Percentiles rank a stretch among this genome's conserved stretches.
phyloP scores from a whole-genome alignment of 768 basidiomycete species.

The Termitomyces sp. region DNA sequence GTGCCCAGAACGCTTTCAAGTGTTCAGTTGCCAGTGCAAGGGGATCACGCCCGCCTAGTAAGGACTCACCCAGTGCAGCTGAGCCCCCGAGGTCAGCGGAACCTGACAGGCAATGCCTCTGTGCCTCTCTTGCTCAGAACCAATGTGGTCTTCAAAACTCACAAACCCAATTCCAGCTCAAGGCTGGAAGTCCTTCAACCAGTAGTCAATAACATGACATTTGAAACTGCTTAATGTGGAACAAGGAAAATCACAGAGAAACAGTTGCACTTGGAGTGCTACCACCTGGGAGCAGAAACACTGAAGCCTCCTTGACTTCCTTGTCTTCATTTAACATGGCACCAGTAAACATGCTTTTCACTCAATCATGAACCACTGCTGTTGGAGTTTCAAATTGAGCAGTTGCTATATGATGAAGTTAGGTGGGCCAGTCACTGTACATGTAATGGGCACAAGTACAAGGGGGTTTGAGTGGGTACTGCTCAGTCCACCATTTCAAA shows the following conservation, averaged over 20 bases:
- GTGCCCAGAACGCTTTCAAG: no score
- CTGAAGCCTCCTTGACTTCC: background rate
- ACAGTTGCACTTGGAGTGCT: background rate
- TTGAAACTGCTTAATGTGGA: background rate
- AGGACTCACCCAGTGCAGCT: no score
- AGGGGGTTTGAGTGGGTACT: background rate
- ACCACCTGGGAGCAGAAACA: background rate
- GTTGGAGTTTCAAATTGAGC: background rate
- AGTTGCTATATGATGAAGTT: background rate
- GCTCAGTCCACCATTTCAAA: background rate
- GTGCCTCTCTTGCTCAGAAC: no score
- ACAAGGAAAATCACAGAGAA: background rate
- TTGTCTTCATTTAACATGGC: background rate
- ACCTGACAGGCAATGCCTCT: no score
- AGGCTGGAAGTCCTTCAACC: no score
- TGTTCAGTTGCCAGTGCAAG: no score
- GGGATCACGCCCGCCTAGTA: no score
- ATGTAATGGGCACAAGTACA: background rate
- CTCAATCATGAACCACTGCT: background rate
- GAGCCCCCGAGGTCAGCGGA: no score
- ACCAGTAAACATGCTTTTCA: background rate
- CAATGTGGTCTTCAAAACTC: no score
- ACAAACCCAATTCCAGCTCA: no score
- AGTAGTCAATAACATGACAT: background rate
- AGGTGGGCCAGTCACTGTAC: background rate